Base-by-base conservation (phyloP, 805 yeast species). In the Myxozyma mucilagina region DNA sequence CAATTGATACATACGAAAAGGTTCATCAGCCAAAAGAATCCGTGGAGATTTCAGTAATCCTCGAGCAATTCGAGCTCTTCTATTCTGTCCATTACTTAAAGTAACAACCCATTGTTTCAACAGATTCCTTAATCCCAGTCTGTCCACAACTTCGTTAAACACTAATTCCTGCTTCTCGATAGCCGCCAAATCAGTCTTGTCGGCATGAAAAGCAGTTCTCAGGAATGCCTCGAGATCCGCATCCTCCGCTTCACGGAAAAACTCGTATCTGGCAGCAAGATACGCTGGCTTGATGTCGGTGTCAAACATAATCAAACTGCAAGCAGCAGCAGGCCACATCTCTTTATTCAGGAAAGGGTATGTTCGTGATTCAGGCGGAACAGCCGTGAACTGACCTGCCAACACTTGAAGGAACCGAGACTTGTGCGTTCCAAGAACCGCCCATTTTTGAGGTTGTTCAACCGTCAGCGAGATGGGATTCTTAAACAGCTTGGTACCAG, bases 21-120 rank as follows among this genome's bases (percentile, higher is more conserved):
- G 97, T 69, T 94, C 98, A 72, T 94, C 98, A 18, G 93, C 79
- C 4, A 93, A 71, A 56, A 91, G 74, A 35, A 91, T 66, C 47
- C 78, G 76, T 0, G 97, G 96, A 38, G 81, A 76, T 48, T 78
- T 77, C 57, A 90, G 79, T 47, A 94, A 68, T 0, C 91, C 84
- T 62, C 82, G 81, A 0, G 97, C 98, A 32, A 94, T 75, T 63
- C 97, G 80, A 0, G 97, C 96, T 53, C 99, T 79, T 68, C 99
- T 80, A 72, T 89, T 85, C 73, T 94, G 99, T 0, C 99, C 99
- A 73, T 94, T 94, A 72, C 96, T 89, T 47, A 94, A 76, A 0
- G 93, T 89, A 72, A 90, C 89, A 38, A 89, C 83, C 90, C 96
- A 93, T 61, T 90, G 82, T 53, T 52, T 47, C 49, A 83, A 78